Evolutionary conservation across 2,329 filamentous ascomycete species (phyloP).

Genomic region (Colletotrichum simmondsii): DNA sequence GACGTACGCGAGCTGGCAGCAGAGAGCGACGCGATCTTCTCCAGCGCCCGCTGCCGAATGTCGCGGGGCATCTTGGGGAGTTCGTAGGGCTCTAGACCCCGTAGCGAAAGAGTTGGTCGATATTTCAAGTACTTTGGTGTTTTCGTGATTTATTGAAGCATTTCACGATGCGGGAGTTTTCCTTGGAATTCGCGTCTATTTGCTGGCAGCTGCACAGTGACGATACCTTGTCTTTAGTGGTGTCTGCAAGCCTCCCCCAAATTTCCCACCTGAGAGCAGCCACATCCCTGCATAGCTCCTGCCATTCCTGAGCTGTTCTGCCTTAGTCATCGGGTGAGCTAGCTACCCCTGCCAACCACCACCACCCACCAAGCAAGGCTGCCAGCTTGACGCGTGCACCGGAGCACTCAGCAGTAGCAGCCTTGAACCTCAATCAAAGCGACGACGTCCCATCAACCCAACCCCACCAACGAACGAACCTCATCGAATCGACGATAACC

Average conservation of each 20-base stretch:
- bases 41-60: constrained; percentile 70
- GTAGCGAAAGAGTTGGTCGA: neutral
- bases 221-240: constrained; percentile 7
- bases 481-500: constrained; percentile 25
- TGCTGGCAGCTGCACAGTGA: constrained; percentile 25
- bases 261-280: constrained; percentile 24
- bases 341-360: constrained; percentile 45
- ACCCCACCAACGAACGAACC: constrained; percentile 31
- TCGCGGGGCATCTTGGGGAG: constrained; percentile 60
- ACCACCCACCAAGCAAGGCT: constrained; percentile 55
- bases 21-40: constrained; percentile 74
- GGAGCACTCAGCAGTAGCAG: constrained; percentile 37
- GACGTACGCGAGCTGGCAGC: constrained; percentile 63
- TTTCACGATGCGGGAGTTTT: neutral
- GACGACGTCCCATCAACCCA: constrained; percentile 16
- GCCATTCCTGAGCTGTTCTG: constrained; percentile 33
- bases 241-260: neutral
- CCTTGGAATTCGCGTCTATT: neutral
- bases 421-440: constrained; percentile 23
- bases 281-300: constrained; percentile 24
- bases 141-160: constrained; percentile 1
- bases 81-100: neutral
- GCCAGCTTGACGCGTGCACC: constrained; percentile 58
- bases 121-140: neutral
- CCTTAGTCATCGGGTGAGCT: constrained; percentile 52